phyloP scores from a whole-genome alignment of 2,329 filamentous ascomycete genomes.

The Harringtonia aguacate region DNA sequence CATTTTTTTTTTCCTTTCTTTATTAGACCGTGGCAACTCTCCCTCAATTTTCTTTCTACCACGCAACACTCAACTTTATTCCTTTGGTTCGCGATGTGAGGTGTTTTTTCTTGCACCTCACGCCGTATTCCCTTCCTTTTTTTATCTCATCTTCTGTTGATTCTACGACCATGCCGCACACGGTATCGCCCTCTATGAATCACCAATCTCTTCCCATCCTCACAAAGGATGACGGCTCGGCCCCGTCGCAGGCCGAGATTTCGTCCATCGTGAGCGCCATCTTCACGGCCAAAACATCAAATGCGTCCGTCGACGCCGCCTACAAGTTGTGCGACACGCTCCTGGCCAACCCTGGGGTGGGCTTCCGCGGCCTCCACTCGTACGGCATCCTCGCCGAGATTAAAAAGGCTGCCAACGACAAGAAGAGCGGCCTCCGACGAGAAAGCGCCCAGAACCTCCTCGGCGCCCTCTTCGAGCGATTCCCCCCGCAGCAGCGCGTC shows the following conservation, averaged over 20 bases:
- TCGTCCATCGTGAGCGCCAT: constrained; percentile 53
- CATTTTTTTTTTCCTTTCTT: no score
- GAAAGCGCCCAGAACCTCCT: constrained; percentile 94
- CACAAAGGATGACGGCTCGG: constrained; percentile 13
- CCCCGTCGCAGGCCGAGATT: constrained; percentile 55
- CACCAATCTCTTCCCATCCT: constrained; percentile 13
- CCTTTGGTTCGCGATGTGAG: no score
- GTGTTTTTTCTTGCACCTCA: background rate
- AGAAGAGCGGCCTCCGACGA: constrained; percentile 77
- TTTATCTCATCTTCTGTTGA: background rate
- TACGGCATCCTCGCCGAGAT: constrained; percentile 46
- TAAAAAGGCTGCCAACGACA: constrained; percentile 73
- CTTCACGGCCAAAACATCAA: constrained; percentile 58
- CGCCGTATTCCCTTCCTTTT: background rate
- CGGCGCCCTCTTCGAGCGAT: constrained; percentile 84
- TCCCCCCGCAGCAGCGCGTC: constrained; percentile 65
- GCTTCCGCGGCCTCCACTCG: constrained; percentile 38
- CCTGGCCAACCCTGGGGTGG: constrained; percentile 35
- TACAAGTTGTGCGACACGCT: constrained; percentile 52
- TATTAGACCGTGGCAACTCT: no score
- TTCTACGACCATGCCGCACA: constrained; percentile 12
- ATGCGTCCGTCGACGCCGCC: constrained; percentile 54
- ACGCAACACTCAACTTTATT: no score
- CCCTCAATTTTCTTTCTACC: no score
- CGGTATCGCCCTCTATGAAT: constrained; percentile 11